A percentile compares a stretch with the other conserved stretches of the same genome.
Evolutionary conservation across 768 basidiomycete genomes (phyloP).

Genomic region (Astraeus odoratus): DNA sequence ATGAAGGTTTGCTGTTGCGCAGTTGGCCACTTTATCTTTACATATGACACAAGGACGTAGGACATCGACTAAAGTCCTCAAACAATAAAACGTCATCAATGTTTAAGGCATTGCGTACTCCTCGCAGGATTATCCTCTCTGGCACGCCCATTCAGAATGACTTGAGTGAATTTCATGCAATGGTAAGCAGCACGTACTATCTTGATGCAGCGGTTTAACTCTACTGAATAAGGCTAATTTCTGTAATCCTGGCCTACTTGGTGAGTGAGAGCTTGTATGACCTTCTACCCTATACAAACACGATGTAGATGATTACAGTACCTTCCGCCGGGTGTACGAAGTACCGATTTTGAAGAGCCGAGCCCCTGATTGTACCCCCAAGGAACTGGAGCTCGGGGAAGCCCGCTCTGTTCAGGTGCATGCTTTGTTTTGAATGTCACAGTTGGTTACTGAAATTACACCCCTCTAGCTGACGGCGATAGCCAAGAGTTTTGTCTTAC

Average conservation of each 20-base stretch:
- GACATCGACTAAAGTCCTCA: constrained; percentile 88
- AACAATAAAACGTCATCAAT: constrained; percentile 85
- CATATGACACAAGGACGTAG: constrained; percentile 35
- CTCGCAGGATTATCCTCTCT: constrained; percentile 79
- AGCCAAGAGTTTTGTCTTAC: constrained; percentile 84
- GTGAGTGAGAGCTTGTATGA: constrained; percentile 30
- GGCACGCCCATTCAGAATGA: constrained; percentile 99
- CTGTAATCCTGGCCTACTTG: constrained; percentile 87
- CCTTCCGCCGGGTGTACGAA: constrained; percentile 81
- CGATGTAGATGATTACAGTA: constrained; percentile 59
- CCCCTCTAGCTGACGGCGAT: constrained; percentile 53
- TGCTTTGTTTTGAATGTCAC: background rate
- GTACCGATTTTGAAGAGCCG: constrained; percentile 82
- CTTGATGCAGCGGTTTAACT: background rate
- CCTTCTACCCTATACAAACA: background rate
- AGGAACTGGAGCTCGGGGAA: constrained; percentile 73
- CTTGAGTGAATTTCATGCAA: constrained; percentile 89
- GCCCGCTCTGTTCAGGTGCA: constrained; percentile 70
- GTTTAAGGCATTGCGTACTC: constrained; percentile 73
- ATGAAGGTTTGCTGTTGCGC: constrained; percentile 59
- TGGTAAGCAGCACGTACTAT: constrained; percentile 49
- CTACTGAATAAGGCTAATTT: constrained; percentile 69
- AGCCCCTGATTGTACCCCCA: constrained; percentile 61
- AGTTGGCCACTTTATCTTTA: background rate
- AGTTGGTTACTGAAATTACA: background rate